Conservation (phyloP, 495 filamentous ascomycete genomes). For the Pyrenula massariospora region DNA sequence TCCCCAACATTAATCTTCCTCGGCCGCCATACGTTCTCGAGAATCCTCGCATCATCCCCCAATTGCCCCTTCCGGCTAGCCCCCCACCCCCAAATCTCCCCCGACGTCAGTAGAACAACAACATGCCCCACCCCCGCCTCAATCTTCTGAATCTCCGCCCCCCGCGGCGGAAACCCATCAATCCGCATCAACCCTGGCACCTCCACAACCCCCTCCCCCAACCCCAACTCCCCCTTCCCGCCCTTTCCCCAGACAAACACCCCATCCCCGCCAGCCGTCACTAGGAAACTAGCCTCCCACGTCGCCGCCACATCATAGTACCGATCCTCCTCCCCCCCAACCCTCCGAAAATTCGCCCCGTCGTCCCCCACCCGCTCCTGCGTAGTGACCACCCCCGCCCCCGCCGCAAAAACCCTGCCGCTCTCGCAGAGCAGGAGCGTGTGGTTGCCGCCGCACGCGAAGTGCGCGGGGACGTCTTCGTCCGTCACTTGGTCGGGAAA, state of each 20-base stretch:
- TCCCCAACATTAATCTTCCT: conserved; percentile 35
- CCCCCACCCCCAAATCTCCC: conserved; percentile 82
- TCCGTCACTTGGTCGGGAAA: conserved; percentile 17
- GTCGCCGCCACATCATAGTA: conserved; percentile 48
- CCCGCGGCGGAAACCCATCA: conserved; percentile 47
- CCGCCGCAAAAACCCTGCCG: conserved; percentile 51
- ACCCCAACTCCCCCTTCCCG: conserved; percentile 59
- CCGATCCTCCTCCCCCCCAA: conserved; percentile 7
- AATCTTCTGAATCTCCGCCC: conserved; percentile 39
- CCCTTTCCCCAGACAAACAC: conserved; percentile 56
- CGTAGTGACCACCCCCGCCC: conserved; percentile 37
- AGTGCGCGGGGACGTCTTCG: conserved; percentile 17
- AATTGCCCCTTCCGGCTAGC: conserved; percentile 74
- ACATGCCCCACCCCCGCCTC: conserved; percentile 67
- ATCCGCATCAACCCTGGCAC: conserved; percentile 22
- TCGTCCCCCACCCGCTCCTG: neutral
- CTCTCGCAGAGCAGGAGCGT: conserved; percentile 54
- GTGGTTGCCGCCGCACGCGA: conserved; percentile 79
- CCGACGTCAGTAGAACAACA: conserved; percentile 59
- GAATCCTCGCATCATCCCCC: conserved; percentile 29
- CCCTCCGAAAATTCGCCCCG: conserved; percentile 16
- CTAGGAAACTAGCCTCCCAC: conserved; percentile 61
- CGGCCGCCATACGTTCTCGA: conserved; percentile 42
- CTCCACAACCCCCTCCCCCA: conserved; percentile 25
- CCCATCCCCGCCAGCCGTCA: conserved; percentile 25